Evolutionary conservation across 108 stramenopile genomes (phyloP), one percentile per base, ranked within the genome.

Genomic region (Pseudonitzschia pungens): DNA sequence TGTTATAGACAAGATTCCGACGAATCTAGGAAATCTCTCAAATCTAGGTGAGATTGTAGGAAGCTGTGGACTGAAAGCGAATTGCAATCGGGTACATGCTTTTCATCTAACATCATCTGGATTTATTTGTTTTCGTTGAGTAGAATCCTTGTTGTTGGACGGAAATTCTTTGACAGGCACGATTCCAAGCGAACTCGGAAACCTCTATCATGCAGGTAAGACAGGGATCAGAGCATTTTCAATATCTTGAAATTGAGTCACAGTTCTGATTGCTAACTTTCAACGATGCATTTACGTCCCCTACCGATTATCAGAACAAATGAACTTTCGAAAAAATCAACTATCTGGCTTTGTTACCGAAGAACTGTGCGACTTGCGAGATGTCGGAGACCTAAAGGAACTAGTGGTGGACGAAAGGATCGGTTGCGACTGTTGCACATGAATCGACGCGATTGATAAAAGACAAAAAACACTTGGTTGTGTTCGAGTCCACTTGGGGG

Each of bases 171-270:
- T 83, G 45, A 77, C 45, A 52, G 83, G 83, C 22, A 65, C 76
- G 4, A 83, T 83, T 27, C 81, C 83, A 24, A 33, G 59, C 18
- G 70, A 77, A 52, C 69, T 85, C 21, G 81, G 81, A 28, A 65
- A 77, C 31, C 62, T 89, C 65, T 42, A 53, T 0, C 74, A 54
- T 14, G 59, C 68, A 27, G 57, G 75, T 76, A 76, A 60, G 75
- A 69, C 45, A 48, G 36, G 36, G 36, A 36, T 36, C 36, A 36
- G 6, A 36, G 2, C 36, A 36, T 36, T 36, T 36, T 36, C 36
- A 36, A n/a, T n/a, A n/a, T n/a, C n/a, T n/a, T 36, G 6, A 2
- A 6, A 36, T 36, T 6, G 36, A 5, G 36, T 36, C 36, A 36
- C 2, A 36, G 36, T 36, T 36, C 36, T 36, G 4, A 36, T n/a